A percentile compares a stretch with the other conserved stretches of the same genome.
These are phyloP conservation scores for Ustulina deusta DNA, from an alignment of 2,329 filamentous ascomycete species.

Conservation along the genomic window DNA sequence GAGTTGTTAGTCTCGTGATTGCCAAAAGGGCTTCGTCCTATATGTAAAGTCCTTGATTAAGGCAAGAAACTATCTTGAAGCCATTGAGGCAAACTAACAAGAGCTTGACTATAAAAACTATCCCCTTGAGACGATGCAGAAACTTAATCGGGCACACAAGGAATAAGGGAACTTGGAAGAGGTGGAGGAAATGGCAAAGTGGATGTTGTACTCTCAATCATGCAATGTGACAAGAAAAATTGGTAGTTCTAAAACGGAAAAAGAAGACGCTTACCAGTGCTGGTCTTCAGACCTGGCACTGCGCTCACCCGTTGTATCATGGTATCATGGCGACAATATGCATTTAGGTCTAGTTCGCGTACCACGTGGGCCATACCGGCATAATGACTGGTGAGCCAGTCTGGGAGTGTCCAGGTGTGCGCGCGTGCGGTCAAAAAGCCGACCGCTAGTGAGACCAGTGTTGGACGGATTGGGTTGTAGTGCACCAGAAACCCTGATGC, in stretches of 20 bases:
- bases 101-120: background rate
- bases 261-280: constrained; percentile 64
- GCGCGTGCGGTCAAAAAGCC: constrained; percentile 22
- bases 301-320: constrained; percentile 66
- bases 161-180: background rate
- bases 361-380: constrained; percentile 53
- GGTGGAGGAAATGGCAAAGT: background rate
- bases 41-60: background rate
- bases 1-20: constrained; percentile 41
- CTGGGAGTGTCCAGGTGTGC: constrained; percentile 12
- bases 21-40: constrained; percentile 1
- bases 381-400: constrained; percentile 48
- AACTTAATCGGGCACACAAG: constrained; percentile 9
- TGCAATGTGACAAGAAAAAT: background rate
- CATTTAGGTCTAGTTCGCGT: constrained; percentile 51
- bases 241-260: background rate
- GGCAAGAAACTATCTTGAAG: background rate
- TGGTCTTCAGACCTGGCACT: constrained; percentile 69
- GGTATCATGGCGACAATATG: constrained; percentile 54
- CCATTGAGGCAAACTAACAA: background rate
- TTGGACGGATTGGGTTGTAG: constrained; percentile 34
- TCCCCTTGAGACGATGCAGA: background rate
- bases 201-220: background rate
- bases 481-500: constrained; percentile 28
- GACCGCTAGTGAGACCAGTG: constrained; percentile 10